Evolutionary conservation across 306 rosid genomes (phyloP), one percentile per base, ranked within the genome.

Genomic region (Cicer yamashitae): DNA sequence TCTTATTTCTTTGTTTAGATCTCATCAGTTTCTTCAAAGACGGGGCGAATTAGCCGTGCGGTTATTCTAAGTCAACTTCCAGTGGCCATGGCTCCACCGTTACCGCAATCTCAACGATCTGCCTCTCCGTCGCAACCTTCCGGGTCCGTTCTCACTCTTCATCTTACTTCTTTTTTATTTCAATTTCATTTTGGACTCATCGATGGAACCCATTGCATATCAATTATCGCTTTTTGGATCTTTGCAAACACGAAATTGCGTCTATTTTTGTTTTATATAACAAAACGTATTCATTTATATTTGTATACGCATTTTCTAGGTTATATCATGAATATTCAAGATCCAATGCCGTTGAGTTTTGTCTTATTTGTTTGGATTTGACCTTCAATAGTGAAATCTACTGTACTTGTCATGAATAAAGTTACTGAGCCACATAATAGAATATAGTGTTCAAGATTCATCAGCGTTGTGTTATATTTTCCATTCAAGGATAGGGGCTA

Each of bases 71-170:
- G 58, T 68, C 74, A 79, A 77, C 71, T 79, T 57, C 82, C 78
- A 66, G 86, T 57, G 51, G 38, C 83, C 72, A 96, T 96, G 99
- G 97, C 98, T 88, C 99, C 97, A 17, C 97, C 97, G 39, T 91
- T 83, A 6, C 74, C 77, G 30, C 93, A 86, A 74, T 83, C 97
- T 41, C 84, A 86, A 45, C 97, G 99, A 79, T 89, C 98, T 56
- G 73, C 97, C 0, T 96, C 99, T 1, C 99, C 98, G 75, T 96
- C 99, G 48, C 99, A 96, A 76, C 99, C 99, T 6, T 92, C 98
- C 17, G 99, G 98, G 99, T 96, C 67, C 73, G 88, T 79, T 77
- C 39, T 52, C 62, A 7, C 73, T 68, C 45, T 38, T 14, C n/a
- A 6, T 52, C 58, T 51, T 4, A 60, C 12, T 65, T 30, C 1